Conservation (phyloP, 257 asterid genomes). For the Solanum clarkiae region DNA sequence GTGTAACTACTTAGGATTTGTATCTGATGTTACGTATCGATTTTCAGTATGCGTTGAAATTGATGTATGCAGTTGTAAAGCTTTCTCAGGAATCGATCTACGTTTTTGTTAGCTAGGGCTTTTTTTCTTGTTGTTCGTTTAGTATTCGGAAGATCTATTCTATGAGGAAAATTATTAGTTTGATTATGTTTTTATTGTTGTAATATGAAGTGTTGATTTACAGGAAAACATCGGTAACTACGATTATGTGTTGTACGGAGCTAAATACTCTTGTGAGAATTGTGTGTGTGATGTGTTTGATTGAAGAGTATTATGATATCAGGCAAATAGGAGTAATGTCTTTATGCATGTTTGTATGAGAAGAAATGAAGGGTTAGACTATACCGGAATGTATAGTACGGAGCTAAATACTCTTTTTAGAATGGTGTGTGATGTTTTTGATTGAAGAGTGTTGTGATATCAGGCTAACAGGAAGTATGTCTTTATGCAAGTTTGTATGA, state of each 20-base stretch:
- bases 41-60: neutral
- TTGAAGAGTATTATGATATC: neutral
- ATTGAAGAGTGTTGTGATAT: neutral
- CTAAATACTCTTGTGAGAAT: neutral
- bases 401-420: neutral
- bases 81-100: neutral
- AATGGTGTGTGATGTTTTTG: neutral
- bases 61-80: neutral
- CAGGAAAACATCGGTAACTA: neutral
- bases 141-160: neutral
- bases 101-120: neutral
- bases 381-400: neutral
- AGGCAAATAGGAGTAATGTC: neutral
- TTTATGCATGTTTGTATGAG: neutral
- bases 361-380: neutral
- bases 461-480: neutral
- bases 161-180: neutral
- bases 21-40: neutral
- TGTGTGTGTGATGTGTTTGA: neutral
- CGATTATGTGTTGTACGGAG: neutral
- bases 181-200: neutral
- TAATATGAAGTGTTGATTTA: neutral
- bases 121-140: neutral
- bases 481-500: neutral
- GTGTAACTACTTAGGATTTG: neutral